phyloP scores from a whole-genome alignment of 306 rosid genomes.

The Benincasa hispida region DNA sequence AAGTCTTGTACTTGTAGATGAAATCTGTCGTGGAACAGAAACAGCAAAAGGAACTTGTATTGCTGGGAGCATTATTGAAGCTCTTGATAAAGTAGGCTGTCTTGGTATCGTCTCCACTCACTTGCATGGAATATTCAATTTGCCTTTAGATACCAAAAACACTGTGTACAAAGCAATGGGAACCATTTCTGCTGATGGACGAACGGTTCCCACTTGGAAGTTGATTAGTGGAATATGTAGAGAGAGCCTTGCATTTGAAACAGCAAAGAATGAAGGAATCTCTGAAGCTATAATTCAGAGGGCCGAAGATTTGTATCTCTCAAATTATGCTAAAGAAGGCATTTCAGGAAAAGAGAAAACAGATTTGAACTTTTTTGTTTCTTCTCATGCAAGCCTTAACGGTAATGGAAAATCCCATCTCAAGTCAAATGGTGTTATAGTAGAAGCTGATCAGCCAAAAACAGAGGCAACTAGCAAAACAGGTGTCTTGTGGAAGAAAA shows the following conservation, averaged over 20 bases:
- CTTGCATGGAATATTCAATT: conserved; percentile 65
- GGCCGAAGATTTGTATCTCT: conserved; percentile 63
- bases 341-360: conserved; percentile 17
- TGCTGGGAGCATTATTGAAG: conserved; percentile 86
- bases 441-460: conserved; percentile 13
- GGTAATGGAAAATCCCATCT: conserved; percentile 20
- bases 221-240: conserved; percentile 65
- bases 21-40: conserved; percentile 97
- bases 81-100: conserved; percentile 66
- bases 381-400: conserved; percentile 16
- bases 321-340: conserved; percentile 34
- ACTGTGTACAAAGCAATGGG: conserved; percentile 77
- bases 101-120: conserved; percentile 94
- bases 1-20: conserved; percentile 91
- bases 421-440: conserved; percentile 9
- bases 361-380: conserved; percentile 15
- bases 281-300: conserved; percentile 57
- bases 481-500: conserved; percentile 28
- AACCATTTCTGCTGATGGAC: conserved; percentile 42
- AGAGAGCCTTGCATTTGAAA: conserved; percentile 97
- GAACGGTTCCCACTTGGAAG: conserved; percentile 79
- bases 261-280: conserved; percentile 76
- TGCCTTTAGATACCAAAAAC: conserved; percentile 61
- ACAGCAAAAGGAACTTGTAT: conserved; percentile 95
- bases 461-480: conserved; percentile 19